Evolutionary conservation across 352 stramenopile genomes (phyloP).

Genomic region (Pythium aquatile): DNA sequence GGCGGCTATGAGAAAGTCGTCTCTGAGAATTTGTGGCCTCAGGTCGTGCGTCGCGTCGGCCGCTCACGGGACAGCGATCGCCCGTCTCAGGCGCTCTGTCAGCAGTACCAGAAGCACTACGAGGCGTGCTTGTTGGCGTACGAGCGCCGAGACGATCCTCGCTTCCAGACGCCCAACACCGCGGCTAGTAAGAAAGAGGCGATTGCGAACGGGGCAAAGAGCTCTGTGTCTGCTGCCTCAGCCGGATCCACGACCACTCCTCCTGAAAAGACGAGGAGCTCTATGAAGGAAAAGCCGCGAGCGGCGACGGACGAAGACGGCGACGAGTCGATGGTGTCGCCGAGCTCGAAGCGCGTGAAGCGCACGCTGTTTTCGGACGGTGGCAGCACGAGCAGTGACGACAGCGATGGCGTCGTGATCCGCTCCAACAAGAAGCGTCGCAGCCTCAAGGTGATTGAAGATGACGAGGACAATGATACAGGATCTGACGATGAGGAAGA

Average conservation of each 20-base stretch:
- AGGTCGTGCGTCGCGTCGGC: slow-evolving; percentile 63
- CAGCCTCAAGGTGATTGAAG: slow-evolving; percentile 8
- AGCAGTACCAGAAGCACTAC: slow-evolving; percentile 56
- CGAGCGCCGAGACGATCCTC: slow-evolving; percentile 38
- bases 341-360: slow-evolving; percentile 47
- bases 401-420: slow-evolving; percentile 37
- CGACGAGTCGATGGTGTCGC: slow-evolving; percentile 15
- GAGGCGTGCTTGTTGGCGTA: slow-evolving; percentile 48
- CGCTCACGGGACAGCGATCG: slow-evolving; percentile 49
- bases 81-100: slow-evolving; percentile 47
- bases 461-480: slow-evolving; percentile 19
- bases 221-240: not conserved
- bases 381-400: slow-evolving; percentile 51
- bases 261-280: slow-evolving; percentile 46
- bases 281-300: slow-evolving; percentile 39
- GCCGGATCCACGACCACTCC: slow-evolving; percentile 38
- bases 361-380: slow-evolving; percentile 63
- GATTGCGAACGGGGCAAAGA: slow-evolving; percentile 4
- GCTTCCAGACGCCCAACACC: slow-evolving; percentile 32
- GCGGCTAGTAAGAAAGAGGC: slow-evolving; percentile 21
- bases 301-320: slow-evolving; percentile 6
- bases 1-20: slow-evolving; percentile 56
- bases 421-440: slow-evolving; percentile 9
- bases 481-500: slow-evolving; percentile 8
- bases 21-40: slow-evolving; percentile 35